Conservation (phyloP, 257 asterid genomes). For the Echium plantagineum region DNA sequence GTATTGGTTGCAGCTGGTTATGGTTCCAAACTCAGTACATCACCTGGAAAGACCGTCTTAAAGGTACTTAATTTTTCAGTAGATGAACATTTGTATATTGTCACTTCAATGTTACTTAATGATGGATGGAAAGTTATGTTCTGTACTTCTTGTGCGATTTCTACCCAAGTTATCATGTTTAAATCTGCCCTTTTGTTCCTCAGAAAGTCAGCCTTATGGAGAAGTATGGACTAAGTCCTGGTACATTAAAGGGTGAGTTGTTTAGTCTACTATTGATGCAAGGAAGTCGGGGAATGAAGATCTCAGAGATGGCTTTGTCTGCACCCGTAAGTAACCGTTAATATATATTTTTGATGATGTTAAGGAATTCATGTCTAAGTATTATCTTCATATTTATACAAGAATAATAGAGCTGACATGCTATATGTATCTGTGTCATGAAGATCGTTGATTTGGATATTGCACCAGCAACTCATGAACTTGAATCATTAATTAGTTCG, state of each 20-base stretch:
- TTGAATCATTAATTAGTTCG: conserved; percentile 55
- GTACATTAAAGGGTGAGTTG: conserved; percentile 82
- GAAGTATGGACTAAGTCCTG: conserved; percentile 63
- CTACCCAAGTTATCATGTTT: background rate
- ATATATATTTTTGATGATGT: background rate
- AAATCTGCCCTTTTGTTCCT: conserved; percentile 15
- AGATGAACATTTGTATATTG: conserved; percentile 3
- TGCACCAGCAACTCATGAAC: conserved; percentile 32
- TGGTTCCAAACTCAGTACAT: conserved; percentile 49
- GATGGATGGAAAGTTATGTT: background rate
- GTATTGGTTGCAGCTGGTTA: conserved; percentile 82
- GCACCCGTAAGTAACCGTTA: conserved; percentile 53
- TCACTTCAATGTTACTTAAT: conserved; percentile 4
- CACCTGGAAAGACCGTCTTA: conserved; percentile 27
- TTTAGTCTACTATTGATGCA: conserved; percentile 51
- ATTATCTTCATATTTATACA: conserved; percentile 1
- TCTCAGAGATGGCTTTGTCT: conserved; percentile 64
- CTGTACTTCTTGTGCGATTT: background rate
- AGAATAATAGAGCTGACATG: conserved; percentile 7
- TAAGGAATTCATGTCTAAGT: background rate
- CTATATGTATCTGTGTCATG: conserved; percentile 15
- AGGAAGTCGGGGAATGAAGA: conserved; percentile 72
- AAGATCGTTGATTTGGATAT: conserved; percentile 70
- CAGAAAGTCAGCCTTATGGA: conserved; percentile 77
- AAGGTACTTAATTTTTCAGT: conserved; percentile 47